Evolutionary conservation across 1,139 yeast species (phyloP), one percentile per base, ranked within the genome.

Genomic region (Debaryomycetaceae sp.): DNA sequence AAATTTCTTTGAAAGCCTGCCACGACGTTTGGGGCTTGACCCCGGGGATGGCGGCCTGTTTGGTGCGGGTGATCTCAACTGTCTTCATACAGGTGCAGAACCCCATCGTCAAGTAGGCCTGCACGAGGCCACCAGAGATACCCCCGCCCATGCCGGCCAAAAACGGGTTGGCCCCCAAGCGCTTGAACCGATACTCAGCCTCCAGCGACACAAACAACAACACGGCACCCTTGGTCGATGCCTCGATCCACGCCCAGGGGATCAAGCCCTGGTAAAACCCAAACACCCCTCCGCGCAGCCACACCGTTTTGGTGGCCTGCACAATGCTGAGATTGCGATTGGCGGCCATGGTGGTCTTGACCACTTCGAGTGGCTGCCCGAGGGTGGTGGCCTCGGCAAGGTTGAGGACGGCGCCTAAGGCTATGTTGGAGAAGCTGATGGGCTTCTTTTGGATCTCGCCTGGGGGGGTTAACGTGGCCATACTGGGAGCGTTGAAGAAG

Each of bases 181-280:
- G 55, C 48, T 71, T 78, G 50, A 80, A 77, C 35, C 72, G 75
- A 56, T 85, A 86, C 59, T 91, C 98, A 31, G 88, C 83, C 54
- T 91, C 98, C 21, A 95, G 79, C 31, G 95, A 81, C 16, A 89
- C 96, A 48, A 91, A 93, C 46, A 91, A 70, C 38, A 91, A 69
- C n/a, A 89, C 96, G 3, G 97, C 97, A 54, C 98, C 98, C 58
- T 91, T 91, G 28, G 98, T 91, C 15, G 95, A 83, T n/a, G 96
- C 98, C 61, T 91, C 98, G 46, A 91, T 83, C 96, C 97, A 89
- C 2, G 97, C 98, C 98, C 98, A 91, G 25, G 98, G 98, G 42
- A 91, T 89, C 56, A 91, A 71, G 16, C 98, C 98, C 57, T 91
- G 98, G 64, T 89, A 91, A 61, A 89, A 91, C 0, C 96, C 98